Base-by-base conservation (phyloP, 2,329 filamentous ascomycete genomes). In the Sporothrix mexicana region DNA sequence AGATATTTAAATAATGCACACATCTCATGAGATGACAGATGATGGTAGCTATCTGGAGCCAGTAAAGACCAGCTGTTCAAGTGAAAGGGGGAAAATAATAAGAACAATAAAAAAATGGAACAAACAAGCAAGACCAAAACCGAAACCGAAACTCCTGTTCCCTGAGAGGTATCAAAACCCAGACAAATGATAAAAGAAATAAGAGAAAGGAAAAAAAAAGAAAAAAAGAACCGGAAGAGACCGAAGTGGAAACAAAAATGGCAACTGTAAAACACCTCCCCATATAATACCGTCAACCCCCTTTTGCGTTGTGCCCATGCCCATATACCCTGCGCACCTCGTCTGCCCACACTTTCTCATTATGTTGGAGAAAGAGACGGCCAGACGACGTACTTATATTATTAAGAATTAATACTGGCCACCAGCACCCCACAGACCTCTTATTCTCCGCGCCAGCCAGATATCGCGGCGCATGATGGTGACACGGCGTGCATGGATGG, bases 391-490 rank as follows among this genome's bases (percentile, higher is more conserved):
- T 36, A 36, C n/a, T n/a, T 5, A 36, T 36, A 36, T 36, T 36
- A 36, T 36, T 36, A 62, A 7, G 6, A 45, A 7, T 74, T 68
- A 79, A 59, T 78, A 82, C 83, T 88, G 83, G 82, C 91, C 83
- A 84, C 86, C 77, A 5, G 92, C 92, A 64, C 90, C 92, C 92
- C 92, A 95, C 62, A 91, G 88, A 13, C 93, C 93, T 69, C 93
- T 86, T 83, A 95, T 94, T 76, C 93, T 85, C 78, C 93, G 86
- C 23, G 95, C 95, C 74, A 98, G 88, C 84, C 98, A 95, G 78
- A 99, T 97, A 82, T 98, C 96, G 84, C 97, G 97, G 83, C 96
- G 94, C 93, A 97, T 95, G 78, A 98, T 97, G 53, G 95, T 98
- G 70, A 98, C 94, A 80, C 95, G 88, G 85, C 97, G 98, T 75